Evolutionary conservation across 1,139 yeast genomes (phyloP), one percentile per base, ranked within the genome.

Genomic region (Kazachstania sp.): DNA sequence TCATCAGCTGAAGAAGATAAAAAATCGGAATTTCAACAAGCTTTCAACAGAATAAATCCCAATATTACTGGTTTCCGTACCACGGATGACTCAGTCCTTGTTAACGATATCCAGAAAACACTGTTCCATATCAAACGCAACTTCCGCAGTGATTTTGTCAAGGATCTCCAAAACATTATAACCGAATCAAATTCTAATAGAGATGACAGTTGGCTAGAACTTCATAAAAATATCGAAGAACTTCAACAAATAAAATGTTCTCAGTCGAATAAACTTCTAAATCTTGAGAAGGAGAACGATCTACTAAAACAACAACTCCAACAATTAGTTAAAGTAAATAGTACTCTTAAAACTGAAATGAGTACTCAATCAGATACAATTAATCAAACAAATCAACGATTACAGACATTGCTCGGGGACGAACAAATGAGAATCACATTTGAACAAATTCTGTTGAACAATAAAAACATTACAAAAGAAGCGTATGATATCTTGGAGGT

Each of bases 401-500:
- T 44, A 6, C 26, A 26, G 16, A 8, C 26, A 9, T 26, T 45
- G 8, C 3, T 19, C 3, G 44, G 45, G 15, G 36, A 41, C n/a
- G 13, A 29, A n/a, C 31, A 7, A 23, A 37, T 19, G 28, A 44
- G 49, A 42, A 43, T 37, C 45, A 20, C 44, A 40, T 23, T 56
- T 55, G 37, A 51, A 47, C 31, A 45, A 47, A 29, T 48, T n/a
- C n/a, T 43, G 6, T 46, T 43, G 23, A 44, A 42, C 26, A 49
- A 46, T 30, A 50, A 51, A 8, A 53, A 49, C 20, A 44, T 57
- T 36, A 46, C 48, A 2, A 49, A 46, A 28, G 52, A 50, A 35
- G 42, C 43, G 2, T 63, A 63, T 47, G 48, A 51, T 3, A 37
- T 45, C 2, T 55, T 66, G 28, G 54, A 54, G 45, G 51, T 67